phyloP scores from a whole-genome alignment of 2,329 filamentous ascomycete species.

The Clarireedia sp. region DNA sequence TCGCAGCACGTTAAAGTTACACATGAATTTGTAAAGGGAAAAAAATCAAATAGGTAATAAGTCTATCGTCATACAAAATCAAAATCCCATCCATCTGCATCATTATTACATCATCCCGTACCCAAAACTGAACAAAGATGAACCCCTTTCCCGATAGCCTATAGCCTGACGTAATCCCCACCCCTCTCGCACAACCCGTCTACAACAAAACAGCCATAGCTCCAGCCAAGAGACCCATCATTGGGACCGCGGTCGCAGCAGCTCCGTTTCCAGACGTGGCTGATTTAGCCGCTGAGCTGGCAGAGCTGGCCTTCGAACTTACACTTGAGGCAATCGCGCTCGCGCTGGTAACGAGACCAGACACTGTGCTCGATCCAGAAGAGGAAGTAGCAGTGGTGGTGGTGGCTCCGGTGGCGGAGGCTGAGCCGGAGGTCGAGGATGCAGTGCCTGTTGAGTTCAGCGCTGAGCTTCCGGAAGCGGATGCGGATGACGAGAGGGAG shows the following conservation, averaged over 20 bases:
- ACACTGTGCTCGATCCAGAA: not conserved
- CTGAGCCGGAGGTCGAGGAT: not conserved
- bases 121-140: not conserved
- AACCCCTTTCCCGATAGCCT: not conserved
- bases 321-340: no score
- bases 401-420: not conserved
- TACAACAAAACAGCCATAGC: slow-evolving; percentile 8
- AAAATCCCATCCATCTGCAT: no score
- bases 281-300: not conserved
- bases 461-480: not conserved
- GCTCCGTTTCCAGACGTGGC: not conserved
- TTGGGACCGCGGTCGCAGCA: slow-evolving; percentile 4
- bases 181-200: not conserved
- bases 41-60: no score
- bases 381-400: not conserved
- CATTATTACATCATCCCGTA: not conserved
- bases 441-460: not conserved
- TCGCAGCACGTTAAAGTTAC: no score
- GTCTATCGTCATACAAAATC: no score
- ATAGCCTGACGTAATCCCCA: not conserved
- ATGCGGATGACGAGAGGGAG: not conserved
- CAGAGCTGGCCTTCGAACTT: not conserved
- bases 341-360: not conserved
- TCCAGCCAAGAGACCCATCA: slow-evolving; percentile 7
- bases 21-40: no score